Base-by-base conservation (phyloP, 768 basidiomycete species). In the Rhodotorula kratochvilovae region DNA sequence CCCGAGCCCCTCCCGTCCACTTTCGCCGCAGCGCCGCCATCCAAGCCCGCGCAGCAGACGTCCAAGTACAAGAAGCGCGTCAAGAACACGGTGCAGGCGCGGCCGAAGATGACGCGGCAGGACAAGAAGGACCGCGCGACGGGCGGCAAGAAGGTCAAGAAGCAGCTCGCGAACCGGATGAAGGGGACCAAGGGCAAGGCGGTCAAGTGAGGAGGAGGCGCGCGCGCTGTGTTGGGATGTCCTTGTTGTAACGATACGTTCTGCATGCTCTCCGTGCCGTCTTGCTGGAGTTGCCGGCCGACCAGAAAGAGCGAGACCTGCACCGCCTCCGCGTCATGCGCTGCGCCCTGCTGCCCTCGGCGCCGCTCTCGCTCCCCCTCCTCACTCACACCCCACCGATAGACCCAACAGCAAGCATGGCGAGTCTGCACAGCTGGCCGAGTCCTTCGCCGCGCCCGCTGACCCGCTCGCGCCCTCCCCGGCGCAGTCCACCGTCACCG, bases 101-200 rank as follows among this genome's bases (percentile, higher is more conserved):
- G 73, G 56, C 66, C 67, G 16, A 74, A 74, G 61, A 36, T 74
- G 63, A 66, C 54, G 36, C 35, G 63, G 27, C 53, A 74, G 67
- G 66, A 74, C 27, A 66, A 65, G 70, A 71, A 68, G 69, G 67
- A 66, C 29, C 56, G 67, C n/a, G 73, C 62, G 35, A 71, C 61
- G 27, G 69, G 66, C 0, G 67, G 69, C 13, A 74, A 74, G 39
- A 65, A 65, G 51, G 56, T 55, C n/a, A 74, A 74, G 73, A 67
- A 61, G 42, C 50, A 67, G 56, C 29, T 71, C 39, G 31, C 57
- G 43, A 60, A 58, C 36, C 50, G 65, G 60, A 71, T 66, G 63
- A 68, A 62, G 42, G 73, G 69, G 29, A 74, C 73, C 23, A 71
- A 71, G 59, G 73, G 42, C 6, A 8, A 42, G 13, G 42, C 58